A percentile compares a stretch with the other conserved stretches of the same genome.
phyloP scores from a whole-genome alignment of 2,329 filamentous ascomycete genomes.

The Tolypocladium capitatum region DNA sequence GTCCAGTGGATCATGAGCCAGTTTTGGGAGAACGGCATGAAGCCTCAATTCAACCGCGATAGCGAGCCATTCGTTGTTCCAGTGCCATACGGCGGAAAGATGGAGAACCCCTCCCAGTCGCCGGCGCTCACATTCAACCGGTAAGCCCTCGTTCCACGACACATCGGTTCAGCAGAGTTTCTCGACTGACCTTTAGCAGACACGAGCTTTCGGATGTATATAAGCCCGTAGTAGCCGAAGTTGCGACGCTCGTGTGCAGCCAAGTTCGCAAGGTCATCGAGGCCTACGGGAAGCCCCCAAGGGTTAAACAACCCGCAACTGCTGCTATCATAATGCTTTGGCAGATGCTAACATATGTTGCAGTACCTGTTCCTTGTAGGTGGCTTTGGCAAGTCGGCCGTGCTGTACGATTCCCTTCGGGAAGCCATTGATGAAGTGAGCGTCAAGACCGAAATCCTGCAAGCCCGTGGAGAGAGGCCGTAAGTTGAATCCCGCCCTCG shows the following conservation, averaged over 20 bases:
- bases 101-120: slow-evolving; percentile 1
- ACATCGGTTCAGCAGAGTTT: not conserved
- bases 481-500: slow-evolving; percentile 9
- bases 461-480: slow-evolving; percentile 17
- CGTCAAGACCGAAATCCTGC: slow-evolving; percentile 13
- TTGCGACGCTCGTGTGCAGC: not conserved
- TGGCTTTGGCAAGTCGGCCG: slow-evolving; percentile 21
- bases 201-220: slow-evolving; percentile 9
- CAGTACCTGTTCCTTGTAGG: slow-evolving; percentile 26
- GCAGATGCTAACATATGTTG: not conserved
- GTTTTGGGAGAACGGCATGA: slow-evolving; percentile 17
- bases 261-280: not conserved
- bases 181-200: not conserved
- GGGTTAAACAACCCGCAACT: slow-evolving; percentile 8
- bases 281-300: slow-evolving; percentile 9
- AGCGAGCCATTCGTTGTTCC: slow-evolving; percentile 6
- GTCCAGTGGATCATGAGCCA: slow-evolving; percentile 10
- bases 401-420: slow-evolving; percentile 12
- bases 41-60: slow-evolving; percentile 11
- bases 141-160: slow-evolving; percentile 5
- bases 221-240: not conserved
- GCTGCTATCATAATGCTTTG: not conserved
- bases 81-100: slow-evolving; percentile 4
- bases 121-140: not conserved
- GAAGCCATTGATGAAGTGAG: not conserved